These are phyloP conservation scores for Penicillium bialowiezense DNA, from an alignment of 495 filamentous ascomycete genomes.

Conservation along the genomic window DNA sequence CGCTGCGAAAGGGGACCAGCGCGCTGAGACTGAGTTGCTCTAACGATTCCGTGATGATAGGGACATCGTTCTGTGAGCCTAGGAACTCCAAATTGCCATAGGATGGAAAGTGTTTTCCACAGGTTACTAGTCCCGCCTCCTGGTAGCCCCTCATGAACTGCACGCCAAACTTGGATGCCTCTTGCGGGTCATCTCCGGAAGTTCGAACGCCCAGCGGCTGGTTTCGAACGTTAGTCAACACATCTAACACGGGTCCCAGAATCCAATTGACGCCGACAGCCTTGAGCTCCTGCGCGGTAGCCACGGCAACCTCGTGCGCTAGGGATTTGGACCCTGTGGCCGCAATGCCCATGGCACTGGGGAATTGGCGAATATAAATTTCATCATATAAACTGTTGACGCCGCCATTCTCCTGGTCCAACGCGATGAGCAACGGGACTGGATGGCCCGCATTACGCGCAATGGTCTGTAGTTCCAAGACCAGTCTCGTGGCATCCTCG, in stretches of 20 bases:
- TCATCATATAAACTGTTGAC: constrained; percentile 93
- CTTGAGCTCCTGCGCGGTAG: constrained; percentile 80
- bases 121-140: constrained; percentile 77
- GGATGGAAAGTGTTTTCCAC: constrained; percentile 90
- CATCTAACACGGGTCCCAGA: constrained; percentile 85
- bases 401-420: constrained; percentile 93
- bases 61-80: constrained; percentile 80
- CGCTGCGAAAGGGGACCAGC: constrained; percentile 82
- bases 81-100: constrained; percentile 92
- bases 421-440: constrained; percentile 75
- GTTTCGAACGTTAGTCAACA: constrained; percentile 82
- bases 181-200: constrained; percentile 81
- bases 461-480: constrained; percentile 83
- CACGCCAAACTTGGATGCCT: constrained; percentile 82
- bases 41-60: constrained; percentile 86
- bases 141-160: constrained; percentile 88
- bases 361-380: constrained; percentile 86
- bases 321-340: constrained; percentile 76
- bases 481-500: constrained; percentile 74
- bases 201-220: constrained; percentile 84
- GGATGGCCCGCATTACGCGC: constrained; percentile 83
- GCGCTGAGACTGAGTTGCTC: constrained; percentile 83
- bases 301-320: constrained; percentile 78
- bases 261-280: constrained; percentile 90
- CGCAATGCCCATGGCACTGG: constrained; percentile 86